phyloP scores from a whole-genome alignment of 2,329 filamentous ascomycete genomes.

The Aphanocladium album region DNA sequence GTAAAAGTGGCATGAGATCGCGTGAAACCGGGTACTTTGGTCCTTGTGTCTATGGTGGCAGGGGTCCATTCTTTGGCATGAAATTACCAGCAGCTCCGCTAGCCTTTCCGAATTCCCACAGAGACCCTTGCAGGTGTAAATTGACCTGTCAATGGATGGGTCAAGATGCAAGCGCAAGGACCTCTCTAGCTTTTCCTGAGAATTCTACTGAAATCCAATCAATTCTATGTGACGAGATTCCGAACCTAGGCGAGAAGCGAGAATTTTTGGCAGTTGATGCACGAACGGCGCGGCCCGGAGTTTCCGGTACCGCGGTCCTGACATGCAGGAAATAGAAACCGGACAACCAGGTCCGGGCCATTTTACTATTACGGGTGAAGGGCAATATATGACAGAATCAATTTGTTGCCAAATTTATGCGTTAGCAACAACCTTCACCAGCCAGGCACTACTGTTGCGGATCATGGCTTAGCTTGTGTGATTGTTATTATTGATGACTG shows the following conservation, averaged over 20 bases:
- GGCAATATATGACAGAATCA: too few species aligned
- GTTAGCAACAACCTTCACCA: too few species aligned
- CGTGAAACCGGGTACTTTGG: neutral
- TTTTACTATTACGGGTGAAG: too few species aligned
- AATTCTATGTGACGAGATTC: neutral
- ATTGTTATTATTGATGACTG: too few species aligned
- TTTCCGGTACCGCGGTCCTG: too few species aligned
- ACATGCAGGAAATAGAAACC: too few species aligned
- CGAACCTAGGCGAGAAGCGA: neutral
- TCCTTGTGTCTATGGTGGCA: neutral
- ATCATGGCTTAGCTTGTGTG: too few species aligned
- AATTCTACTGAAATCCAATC: neutral
- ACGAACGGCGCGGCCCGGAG: too few species aligned
- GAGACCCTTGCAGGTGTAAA: neutral
- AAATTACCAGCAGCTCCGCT: neutral
- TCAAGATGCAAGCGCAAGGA: neutral
- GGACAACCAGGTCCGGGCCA: too few species aligned
- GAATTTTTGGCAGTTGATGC: too few species aligned
- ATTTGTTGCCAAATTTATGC: too few species aligned
- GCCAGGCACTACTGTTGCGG: too few species aligned
- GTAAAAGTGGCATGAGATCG: conserved; percentile 6
- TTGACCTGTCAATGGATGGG: neutral
- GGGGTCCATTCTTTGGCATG: neutral
- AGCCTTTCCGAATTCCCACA: neutral
- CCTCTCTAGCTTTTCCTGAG: neutral